phyloP scores from a whole-genome alignment of 2,329 filamentous ascomycete species.

The Sordariomycetes sp. region DNA sequence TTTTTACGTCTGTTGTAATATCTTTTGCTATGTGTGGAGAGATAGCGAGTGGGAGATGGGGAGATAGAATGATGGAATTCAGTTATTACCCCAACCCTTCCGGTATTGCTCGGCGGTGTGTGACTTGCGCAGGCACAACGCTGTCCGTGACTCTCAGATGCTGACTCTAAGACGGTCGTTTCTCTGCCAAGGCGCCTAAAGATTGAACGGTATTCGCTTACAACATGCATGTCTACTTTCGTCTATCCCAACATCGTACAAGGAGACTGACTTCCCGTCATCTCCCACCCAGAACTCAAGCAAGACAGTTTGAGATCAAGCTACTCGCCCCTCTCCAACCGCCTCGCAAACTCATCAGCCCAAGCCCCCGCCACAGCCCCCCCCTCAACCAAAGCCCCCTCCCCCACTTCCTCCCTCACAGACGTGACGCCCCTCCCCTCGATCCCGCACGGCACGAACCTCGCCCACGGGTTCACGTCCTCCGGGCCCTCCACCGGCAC shows the following conservation, averaged over 20 bases:
- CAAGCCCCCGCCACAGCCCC: background rate
- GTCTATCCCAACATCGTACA: too few species aligned
- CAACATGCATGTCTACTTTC: too few species aligned
- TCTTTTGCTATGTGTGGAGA: background rate
- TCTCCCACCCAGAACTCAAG: background rate
- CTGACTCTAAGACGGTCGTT: too few species aligned
- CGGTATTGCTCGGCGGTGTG: background rate
- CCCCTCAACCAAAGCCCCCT: background rate
- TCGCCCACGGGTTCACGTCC: constrained; percentile 40
- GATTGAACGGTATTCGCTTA: too few species aligned
- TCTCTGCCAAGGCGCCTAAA: too few species aligned
- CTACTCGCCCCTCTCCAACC: constrained; percentile 38
- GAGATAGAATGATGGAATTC: background rate
- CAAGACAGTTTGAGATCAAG: too few species aligned
- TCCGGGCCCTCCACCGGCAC: constrained; percentile 37
- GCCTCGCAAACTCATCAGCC: constrained; percentile 23
- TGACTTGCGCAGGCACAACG: background rate
- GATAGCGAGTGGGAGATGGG: background rate
- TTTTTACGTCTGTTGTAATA: background rate
- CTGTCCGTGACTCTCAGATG: too few species aligned
- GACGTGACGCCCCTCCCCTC: constrained; percentile 72
- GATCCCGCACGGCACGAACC: constrained; percentile 86
- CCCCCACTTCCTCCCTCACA: constrained; percentile 42
- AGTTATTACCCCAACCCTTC: background rate
- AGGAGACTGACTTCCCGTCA: too few species aligned